phyloP scores from a whole-genome alignment of 345 rosid species.

The Murraya paniculata region DNA sequence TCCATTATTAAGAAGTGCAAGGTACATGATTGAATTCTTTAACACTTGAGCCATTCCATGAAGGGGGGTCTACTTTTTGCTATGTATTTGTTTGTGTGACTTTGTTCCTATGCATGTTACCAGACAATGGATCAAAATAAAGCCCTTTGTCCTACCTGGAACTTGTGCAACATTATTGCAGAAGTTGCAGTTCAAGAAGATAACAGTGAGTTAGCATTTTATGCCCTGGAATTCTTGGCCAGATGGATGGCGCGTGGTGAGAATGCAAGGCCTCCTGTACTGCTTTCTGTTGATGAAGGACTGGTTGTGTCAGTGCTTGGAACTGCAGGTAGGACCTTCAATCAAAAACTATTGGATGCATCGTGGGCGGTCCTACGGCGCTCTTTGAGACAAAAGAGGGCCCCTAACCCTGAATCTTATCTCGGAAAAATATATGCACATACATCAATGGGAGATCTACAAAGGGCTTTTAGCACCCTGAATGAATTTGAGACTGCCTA shows the following conservation, averaged over 20 bases:
- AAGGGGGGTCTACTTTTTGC: not conserved
- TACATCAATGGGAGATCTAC: slow-evolving; percentile 77
- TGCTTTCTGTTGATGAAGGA: slow-evolving; percentile 82
- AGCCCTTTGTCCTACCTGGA: slow-evolving; percentile 84
- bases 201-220: slow-evolving; percentile 74
- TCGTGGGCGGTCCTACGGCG: slow-evolving; percentile 73
- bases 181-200: slow-evolving; percentile 70
- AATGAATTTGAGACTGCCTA: slow-evolving; percentile 68
- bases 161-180: slow-evolving; percentile 57
- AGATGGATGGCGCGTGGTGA: slow-evolving; percentile 81
- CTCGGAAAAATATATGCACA: slow-evolving; percentile 74
- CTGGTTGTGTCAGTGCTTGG: slow-evolving; percentile 68
- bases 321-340: slow-evolving; percentile 81
- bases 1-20: slow-evolving; percentile 85
- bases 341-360: slow-evolving; percentile 65
- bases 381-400: slow-evolving; percentile 63
- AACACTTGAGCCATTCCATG: slow-evolving; percentile 1
- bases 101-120: slow-evolving; percentile 21
- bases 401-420: slow-evolving; percentile 68
- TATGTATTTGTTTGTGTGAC: slow-evolving; percentile 15
- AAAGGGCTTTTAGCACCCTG: slow-evolving; percentile 65
- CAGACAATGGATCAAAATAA: slow-evolving; percentile 81
- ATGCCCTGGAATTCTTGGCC: slow-evolving; percentile 81
- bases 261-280: slow-evolving; percentile 54
- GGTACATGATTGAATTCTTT: slow-evolving; percentile 44